Conservation (phyloP, 2,329 filamentous ascomycete genomes). For the Domatiomyces globalis region DNA sequence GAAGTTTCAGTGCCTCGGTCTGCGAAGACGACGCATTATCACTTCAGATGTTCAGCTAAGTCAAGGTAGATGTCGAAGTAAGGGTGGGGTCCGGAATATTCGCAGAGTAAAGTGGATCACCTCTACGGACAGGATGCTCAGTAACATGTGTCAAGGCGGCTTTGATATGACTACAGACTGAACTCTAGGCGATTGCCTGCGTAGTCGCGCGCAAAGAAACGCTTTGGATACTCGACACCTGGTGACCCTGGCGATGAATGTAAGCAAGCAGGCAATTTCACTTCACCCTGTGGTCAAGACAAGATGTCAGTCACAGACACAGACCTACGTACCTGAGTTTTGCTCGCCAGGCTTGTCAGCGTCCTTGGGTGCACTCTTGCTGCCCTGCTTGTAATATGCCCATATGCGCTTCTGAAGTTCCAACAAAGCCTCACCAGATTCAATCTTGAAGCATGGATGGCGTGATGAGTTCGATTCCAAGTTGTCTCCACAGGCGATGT, state of each 20-base stretch:
- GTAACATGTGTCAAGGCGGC: too few species aligned
- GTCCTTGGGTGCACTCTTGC: slow-evolving; percentile 36
- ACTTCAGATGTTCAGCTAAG: background rate
- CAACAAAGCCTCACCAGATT: slow-evolving; percentile 34
- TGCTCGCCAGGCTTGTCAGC: slow-evolving; percentile 42
- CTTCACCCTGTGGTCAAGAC: slow-evolving; percentile 13
- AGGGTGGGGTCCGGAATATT: too few species aligned
- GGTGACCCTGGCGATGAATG: slow-evolving; percentile 28
- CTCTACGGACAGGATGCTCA: too few species aligned
- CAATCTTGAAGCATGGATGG: slow-evolving; percentile 47
- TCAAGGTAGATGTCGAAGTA: too few species aligned
- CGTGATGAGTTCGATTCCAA: slow-evolving; percentile 44
- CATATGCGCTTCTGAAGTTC: slow-evolving; percentile 37
- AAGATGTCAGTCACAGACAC: background rate
- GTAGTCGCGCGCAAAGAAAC: slow-evolving; percentile 49
- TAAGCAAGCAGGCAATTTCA: background rate
- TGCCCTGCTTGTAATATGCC: slow-evolving; percentile 37
- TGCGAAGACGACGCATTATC: background rate
- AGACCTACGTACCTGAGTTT: slow-evolving; percentile 25
- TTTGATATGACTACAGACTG: slow-evolving; percentile 25
- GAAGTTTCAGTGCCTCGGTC: background rate
- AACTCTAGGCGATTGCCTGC: slow-evolving; percentile 43
- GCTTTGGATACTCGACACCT: slow-evolving; percentile 44
- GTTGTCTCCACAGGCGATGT: slow-evolving; percentile 37
- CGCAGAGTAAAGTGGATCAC: too few species aligned